Evolutionary conservation across 2,329 filamentous ascomycete genomes (phyloP).

Genomic region (Cladobotryum mycophilum): DNA sequence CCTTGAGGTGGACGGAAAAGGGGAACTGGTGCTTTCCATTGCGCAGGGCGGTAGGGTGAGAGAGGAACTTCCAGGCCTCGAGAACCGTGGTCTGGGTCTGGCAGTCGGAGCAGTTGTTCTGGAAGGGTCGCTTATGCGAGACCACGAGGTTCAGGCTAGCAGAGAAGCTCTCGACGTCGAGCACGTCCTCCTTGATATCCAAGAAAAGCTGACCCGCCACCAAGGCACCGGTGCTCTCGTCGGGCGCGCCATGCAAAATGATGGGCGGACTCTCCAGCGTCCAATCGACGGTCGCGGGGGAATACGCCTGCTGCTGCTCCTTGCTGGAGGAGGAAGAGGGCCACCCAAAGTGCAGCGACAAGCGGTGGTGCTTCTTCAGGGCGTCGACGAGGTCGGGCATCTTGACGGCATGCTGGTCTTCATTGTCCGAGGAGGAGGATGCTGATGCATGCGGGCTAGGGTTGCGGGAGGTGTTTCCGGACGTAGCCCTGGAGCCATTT

Average conservation of each 20-base stretch:
- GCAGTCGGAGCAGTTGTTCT: slow-evolving; percentile 73
- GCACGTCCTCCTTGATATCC: slow-evolving; percentile 57
- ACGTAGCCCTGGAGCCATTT: slow-evolving; percentile 23
- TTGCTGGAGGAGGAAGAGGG: slow-evolving; percentile 15
- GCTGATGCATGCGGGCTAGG: slow-evolving; percentile 24
- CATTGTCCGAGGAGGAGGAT: slow-evolving; percentile 24
- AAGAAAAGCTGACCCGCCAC: slow-evolving; percentile 79
- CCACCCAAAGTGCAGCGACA: slow-evolving; percentile 33
- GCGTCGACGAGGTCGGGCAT: slow-evolving; percentile 33
- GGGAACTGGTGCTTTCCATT: slow-evolving; percentile 69
- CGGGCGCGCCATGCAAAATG: slow-evolving; percentile 71
- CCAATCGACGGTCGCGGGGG: slow-evolving; percentile 42
- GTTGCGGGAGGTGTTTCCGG: slow-evolving; percentile 23
- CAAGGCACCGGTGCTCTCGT: slow-evolving; percentile 73
- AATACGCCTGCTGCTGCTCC: slow-evolving; percentile 29
- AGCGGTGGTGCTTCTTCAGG: slow-evolving; percentile 37
- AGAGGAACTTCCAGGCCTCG: slow-evolving; percentile 72
- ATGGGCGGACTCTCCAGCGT: slow-evolving; percentile 80
- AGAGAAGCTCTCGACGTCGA: slow-evolving; percentile 65
- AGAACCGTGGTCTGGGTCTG: slow-evolving; percentile 64
- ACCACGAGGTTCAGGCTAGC: slow-evolving; percentile 66
- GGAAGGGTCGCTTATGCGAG: slow-evolving; percentile 76
- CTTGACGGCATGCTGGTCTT: slow-evolving; percentile 30
- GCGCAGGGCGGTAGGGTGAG: slow-evolving; percentile 43
- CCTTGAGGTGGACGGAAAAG: slow-evolving; percentile 80